phyloP scores from a whole-genome alignment of 371 early-diverging fungal species.

The Saksenaea vasiformis region DNA sequence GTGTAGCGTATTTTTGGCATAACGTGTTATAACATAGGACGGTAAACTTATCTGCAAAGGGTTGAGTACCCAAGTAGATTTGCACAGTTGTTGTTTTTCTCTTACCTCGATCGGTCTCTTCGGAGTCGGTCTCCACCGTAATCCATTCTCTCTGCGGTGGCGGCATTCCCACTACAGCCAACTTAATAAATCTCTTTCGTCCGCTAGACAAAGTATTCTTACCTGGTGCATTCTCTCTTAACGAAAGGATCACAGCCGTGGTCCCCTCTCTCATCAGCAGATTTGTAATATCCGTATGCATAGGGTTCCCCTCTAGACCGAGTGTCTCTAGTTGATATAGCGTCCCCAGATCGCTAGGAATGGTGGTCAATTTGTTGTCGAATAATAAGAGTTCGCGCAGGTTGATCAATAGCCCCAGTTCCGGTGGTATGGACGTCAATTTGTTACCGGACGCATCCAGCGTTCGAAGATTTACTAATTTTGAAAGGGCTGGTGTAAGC shows the following conservation, averaged over 20 bases:
- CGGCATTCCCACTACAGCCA: conserved; percentile 66
- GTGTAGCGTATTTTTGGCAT: conserved; percentile 89
- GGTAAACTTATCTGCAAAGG: conserved; percentile 66
- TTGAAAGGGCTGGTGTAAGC: conserved; percentile 72
- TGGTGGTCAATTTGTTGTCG: conserved; percentile 87
- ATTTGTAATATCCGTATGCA: conserved; percentile 82
- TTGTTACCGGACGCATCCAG: conserved; percentile 93
- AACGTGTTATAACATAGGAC: conserved; percentile 97
- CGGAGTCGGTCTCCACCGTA: conserved; percentile 54
- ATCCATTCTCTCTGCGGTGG: conserved; percentile 96
- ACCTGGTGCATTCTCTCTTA: conserved; percentile 93
- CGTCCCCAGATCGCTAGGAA: conserved; percentile 94
- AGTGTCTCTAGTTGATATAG: conserved; percentile 92
- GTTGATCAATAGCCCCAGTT: conserved; percentile 85
- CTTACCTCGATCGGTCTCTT: conserved; percentile 35
- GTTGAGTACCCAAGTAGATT: background rate
- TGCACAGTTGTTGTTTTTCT: background rate
- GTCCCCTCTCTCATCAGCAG: conserved; percentile 90
- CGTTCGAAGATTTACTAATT: conserved; percentile 66
- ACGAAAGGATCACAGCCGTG: conserved; percentile 80
- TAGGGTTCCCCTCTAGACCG: conserved; percentile 97
- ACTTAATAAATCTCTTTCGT: background rate
- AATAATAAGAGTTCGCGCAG: conserved; percentile 89
- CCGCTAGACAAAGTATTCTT: conserved; percentile 9
- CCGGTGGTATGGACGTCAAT: conserved; percentile 84